Base-by-base conservation (phyloP, 306 rosid genomes). In the Lagenaria siceraria region DNA sequence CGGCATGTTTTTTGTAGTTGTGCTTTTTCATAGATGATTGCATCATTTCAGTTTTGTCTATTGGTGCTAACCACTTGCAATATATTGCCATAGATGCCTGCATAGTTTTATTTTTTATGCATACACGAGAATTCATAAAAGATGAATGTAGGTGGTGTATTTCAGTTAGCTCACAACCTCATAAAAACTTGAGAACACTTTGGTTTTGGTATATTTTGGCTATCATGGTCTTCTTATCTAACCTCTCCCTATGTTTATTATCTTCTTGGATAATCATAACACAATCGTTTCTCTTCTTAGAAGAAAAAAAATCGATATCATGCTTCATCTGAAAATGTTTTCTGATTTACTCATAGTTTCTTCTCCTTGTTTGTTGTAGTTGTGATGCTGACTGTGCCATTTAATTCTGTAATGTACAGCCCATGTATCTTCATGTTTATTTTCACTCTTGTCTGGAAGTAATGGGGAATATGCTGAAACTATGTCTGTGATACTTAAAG, bases 401-500 rank as follows among this genome's bases (percentile, higher is more conserved):
- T 81, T 68, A 78, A 38, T 51, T 56, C 38, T 78, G 74, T 69
- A 65, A 81, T 77, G 74, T 55, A 27, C 51, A 54, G 72, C 77
- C 48, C 73, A 73, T 78, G 10, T 79, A 78, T 84, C 63, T 87
- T 71, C 59, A 76, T 76, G 80, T 80, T 81, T 82, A 94, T 93
- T 89, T 70, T 54, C 87, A 29, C 76, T 81, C 80, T 74, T 77
- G 42, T 84, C 87, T 31, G 78, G 78, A 68, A 55, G 65, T 72
- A 71, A 58, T 79, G 84, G 78, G 81, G 74, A 51, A 80, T 78
- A 66, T 78, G 73, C 76, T 66, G 86, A 88, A 64, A 87, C 86
- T 81, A 77, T 85, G 31, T 69, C 40, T 24, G 73, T 52, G 55
- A 61, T 93, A 78, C 92, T 94, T 78, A 92, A 87, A 85, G 91